A percentile compares a stretch with the other conserved stretches of the same genome.
phyloP scores from a whole-genome alignment of 495 filamentous ascomycete genomes.

The Thozetella sp. region DNA sequence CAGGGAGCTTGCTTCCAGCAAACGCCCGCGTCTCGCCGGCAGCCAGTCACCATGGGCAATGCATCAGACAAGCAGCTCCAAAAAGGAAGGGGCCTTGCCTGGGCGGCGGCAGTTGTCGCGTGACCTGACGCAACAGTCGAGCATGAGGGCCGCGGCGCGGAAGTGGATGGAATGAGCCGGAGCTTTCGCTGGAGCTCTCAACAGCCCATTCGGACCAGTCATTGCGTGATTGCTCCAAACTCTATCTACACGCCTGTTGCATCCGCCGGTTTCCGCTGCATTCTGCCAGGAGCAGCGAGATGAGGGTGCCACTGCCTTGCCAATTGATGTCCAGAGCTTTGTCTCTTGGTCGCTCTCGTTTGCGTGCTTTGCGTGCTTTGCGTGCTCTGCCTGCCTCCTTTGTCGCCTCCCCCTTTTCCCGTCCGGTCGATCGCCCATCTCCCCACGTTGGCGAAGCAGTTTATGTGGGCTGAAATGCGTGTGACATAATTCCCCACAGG shows the following conservation, averaged over 20 bases:
- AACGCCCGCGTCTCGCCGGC: conserved; percentile 6
- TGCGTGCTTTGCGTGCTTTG: neutral
- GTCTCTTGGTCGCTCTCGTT: neutral
- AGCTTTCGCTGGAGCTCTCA: conserved; percentile 1
- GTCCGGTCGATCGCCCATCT: neutral
- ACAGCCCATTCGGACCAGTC: conserved; percentile 2
- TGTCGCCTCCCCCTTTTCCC: neutral
- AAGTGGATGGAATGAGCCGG: neutral
- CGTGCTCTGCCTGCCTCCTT: neutral
- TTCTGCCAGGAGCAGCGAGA: neutral
- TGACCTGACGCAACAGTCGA: conserved; percentile 5
- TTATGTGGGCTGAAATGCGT: neutral
- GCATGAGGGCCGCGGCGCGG: conserved; percentile 17
- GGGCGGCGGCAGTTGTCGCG: conserved; percentile 10
- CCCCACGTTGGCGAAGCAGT: neutral
- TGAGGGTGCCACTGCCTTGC: neutral
- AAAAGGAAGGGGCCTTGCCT: conserved; percentile 23
- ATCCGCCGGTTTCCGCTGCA: neutral
- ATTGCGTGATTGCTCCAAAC: neutral
- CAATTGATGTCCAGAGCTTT: neutral
- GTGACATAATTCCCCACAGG: conserved; percentile 4
- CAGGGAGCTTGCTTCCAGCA: conserved; percentile 3
- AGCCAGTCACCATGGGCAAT: conserved; percentile 18
- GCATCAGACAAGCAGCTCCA: conserved; percentile 32
- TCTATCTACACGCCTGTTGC: neutral